phyloP scores from a whole-genome alignment of 768 basidiomycete genomes.

The Kwoniella dendrophila region DNA sequence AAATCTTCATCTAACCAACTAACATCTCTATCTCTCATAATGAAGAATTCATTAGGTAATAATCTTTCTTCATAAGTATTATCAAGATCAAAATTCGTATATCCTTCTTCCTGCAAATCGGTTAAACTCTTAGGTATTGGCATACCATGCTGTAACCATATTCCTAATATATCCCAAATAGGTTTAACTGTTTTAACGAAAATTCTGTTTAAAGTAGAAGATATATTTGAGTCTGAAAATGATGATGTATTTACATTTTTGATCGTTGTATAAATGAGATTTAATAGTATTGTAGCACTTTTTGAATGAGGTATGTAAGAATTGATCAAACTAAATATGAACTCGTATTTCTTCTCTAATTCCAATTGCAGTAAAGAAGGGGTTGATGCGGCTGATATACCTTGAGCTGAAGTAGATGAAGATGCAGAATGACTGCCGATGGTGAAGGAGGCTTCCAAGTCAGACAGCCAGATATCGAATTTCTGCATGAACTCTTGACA shows the following conservation, averaged over 20 bases:
- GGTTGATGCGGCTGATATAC: slow-evolving; percentile 3
- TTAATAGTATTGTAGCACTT: slow-evolving; percentile 24
- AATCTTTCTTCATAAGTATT: slow-evolving; percentile 20
- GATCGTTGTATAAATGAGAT: slow-evolving; percentile 27
- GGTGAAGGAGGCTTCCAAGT: slow-evolving; percentile 28
- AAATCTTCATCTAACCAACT: slow-evolving; percentile 52
- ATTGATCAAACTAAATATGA: slow-evolving; percentile 20
- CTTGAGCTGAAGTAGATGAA: background rate
- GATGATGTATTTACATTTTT: background rate
- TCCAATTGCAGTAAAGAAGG: slow-evolving; percentile 28
- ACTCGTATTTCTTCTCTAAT: slow-evolving; percentile 19
- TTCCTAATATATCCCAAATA: slow-evolving; percentile 36
- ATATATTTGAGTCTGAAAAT: background rate
- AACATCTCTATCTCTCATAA: slow-evolving; percentile 43
- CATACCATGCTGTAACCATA: slow-evolving; percentile 43
- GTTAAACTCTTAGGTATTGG: slow-evolving; percentile 31
- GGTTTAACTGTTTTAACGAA: slow-evolving; percentile 35
- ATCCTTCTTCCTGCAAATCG: slow-evolving; percentile 9
- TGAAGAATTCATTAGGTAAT: slow-evolving; percentile 41
- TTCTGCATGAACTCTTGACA: slow-evolving; percentile 17
- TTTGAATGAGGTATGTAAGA: slow-evolving; percentile 19
- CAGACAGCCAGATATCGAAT: slow-evolving; percentile 33
- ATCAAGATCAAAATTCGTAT: background rate
- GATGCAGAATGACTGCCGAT: slow-evolving; percentile 6
- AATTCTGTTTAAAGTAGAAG: slow-evolving; percentile 1